phyloP scores from a whole-genome alignment of 169 alveolate species.

The Cryptosporidium canis region DNA sequence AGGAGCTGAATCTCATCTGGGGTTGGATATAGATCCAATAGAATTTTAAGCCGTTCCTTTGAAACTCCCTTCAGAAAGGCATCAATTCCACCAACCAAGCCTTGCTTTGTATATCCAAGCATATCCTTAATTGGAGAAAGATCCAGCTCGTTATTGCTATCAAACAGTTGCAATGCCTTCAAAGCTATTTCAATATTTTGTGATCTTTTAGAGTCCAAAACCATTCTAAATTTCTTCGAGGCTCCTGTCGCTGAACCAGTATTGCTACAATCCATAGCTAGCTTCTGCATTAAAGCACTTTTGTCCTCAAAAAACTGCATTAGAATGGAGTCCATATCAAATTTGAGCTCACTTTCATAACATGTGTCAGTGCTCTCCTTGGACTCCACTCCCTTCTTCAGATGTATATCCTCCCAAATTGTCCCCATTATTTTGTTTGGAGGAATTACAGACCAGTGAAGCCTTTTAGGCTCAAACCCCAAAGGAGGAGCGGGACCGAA shows the following conservation, averaged over 20 bases:
- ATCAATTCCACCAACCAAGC: conserved; percentile 34
- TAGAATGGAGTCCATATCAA: conserved; percentile 33
- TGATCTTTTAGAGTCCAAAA: conserved; percentile 69
- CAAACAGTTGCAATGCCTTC: conserved; percentile 65
- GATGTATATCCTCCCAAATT: conserved; percentile 70
- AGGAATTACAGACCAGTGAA: conserved; percentile 71
- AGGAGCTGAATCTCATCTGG: conserved; percentile 65
- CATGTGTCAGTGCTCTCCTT: neutral
- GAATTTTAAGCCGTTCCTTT: conserved; percentile 48
- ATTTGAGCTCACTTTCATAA: neutral
- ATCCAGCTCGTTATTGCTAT: conserved; percentile 45
- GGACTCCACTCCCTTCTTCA: neutral
- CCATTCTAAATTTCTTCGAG: conserved; percentile 39
- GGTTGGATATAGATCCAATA: conserved; percentile 58
- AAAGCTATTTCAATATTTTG: conserved; percentile 62
- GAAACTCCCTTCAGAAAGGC: conserved; percentile 63
- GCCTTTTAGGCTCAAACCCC: conserved; percentile 65
- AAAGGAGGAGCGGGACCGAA: conserved; percentile 71
- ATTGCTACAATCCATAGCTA: neutral
- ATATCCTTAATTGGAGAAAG: conserved; percentile 47
- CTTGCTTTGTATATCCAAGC: conserved; percentile 47
- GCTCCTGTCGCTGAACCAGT: neutral
- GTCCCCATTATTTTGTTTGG: conserved; percentile 61
- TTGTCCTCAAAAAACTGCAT: conserved; percentile 60
- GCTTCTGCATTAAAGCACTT: conserved; percentile 12